These are phyloP conservation scores for Thielaviopsis cerberus DNA, from an alignment of 2,329 filamentous ascomycete genomes.

Conservation along the genomic window DNA sequence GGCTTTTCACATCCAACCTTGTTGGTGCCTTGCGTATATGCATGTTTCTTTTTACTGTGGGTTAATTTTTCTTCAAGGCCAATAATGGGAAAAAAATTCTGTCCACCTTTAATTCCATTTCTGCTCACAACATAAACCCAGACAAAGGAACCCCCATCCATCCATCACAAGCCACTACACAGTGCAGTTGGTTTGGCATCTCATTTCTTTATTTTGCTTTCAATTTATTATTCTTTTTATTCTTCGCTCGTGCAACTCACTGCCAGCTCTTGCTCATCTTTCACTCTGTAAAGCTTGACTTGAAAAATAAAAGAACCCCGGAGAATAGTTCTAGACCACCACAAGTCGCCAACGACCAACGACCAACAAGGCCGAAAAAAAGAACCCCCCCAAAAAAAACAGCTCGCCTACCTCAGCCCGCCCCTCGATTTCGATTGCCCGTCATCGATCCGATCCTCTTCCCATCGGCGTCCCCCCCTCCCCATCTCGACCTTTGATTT, in stretches of 20 bases:
- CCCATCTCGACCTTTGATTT: not conserved
- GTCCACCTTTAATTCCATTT: too few relatives aligned
- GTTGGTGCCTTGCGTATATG: too few relatives aligned
- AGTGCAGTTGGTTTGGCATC: not conserved
- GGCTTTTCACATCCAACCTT: too few relatives aligned
- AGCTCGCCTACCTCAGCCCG: not conserved
- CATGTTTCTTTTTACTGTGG: too few relatives aligned
- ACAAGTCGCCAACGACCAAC: not conserved
- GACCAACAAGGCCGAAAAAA: not conserved
- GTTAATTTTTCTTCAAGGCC: too few relatives aligned
- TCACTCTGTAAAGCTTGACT: not conserved
- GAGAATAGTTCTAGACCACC: not conserved
- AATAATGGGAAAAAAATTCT: too few relatives aligned
- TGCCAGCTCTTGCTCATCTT: not conserved
- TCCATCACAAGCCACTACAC: not conserved
- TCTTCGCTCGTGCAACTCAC: constrained; percentile 10
- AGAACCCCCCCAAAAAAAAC: not conserved
- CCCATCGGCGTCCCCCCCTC: constrained; percentile 15
- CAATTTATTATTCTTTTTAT: constrained; percentile 10
- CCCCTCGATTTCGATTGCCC: not conserved
- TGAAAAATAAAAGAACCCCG: not conserved
- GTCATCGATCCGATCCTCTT: constrained; percentile 3
- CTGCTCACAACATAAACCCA: too few relatives aligned
- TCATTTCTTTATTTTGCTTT: constrained; percentile 11
- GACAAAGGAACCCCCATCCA: too few relatives aligned